A percentile compares a stretch with the other conserved stretches of the same genome.
Conservation (phyloP, 768 basidiomycete genomes). For the Galerina marginata region DNA sequence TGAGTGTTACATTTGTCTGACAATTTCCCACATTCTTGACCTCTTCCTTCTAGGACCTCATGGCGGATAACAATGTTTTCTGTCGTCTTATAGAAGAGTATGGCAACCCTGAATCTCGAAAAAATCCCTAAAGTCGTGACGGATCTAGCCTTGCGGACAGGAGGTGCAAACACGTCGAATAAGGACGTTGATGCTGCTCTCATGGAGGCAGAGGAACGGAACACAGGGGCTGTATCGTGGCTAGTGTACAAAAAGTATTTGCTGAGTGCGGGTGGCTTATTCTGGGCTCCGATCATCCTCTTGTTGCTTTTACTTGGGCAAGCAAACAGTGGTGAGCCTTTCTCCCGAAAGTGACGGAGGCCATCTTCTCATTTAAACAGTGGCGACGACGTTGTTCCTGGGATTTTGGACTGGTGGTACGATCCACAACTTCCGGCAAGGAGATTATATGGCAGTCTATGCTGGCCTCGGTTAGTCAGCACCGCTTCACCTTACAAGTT, state of each 20-base stretch:
- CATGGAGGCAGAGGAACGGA: constrained; percentile 64
- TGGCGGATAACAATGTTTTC: constrained; percentile 48
- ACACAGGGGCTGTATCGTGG: constrained; percentile 57
- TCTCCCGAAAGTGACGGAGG: background rate
- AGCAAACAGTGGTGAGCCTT: constrained; percentile 50
- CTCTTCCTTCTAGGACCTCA: constrained; percentile 43
- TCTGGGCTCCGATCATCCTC: constrained; percentile 53
- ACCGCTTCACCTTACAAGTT: background rate
- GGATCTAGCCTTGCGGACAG: background rate
- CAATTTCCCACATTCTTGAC: background rate
- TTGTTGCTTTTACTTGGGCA: constrained; percentile 52
- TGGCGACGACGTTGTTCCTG: constrained; percentile 70
- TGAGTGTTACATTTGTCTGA: constrained; percentile 26
- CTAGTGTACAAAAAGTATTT: constrained; percentile 55
- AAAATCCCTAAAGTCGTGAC: constrained; percentile 29
- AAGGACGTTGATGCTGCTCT: constrained; percentile 25
- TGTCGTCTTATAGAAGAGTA: constrained; percentile 61
- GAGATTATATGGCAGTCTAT: constrained; percentile 71
- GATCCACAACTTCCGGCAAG: constrained; percentile 61
- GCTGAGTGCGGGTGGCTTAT: constrained; percentile 49
- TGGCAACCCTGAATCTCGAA: constrained; percentile 44
- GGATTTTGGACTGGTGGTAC: constrained; percentile 71
- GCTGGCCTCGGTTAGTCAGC: constrained; percentile 44
- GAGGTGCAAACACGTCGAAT: background rate
- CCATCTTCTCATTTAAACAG: constrained; percentile 31